Conservation (phyloP, 2,329 filamentous ascomycete genomes). For the Xylaria sp. region DNA sequence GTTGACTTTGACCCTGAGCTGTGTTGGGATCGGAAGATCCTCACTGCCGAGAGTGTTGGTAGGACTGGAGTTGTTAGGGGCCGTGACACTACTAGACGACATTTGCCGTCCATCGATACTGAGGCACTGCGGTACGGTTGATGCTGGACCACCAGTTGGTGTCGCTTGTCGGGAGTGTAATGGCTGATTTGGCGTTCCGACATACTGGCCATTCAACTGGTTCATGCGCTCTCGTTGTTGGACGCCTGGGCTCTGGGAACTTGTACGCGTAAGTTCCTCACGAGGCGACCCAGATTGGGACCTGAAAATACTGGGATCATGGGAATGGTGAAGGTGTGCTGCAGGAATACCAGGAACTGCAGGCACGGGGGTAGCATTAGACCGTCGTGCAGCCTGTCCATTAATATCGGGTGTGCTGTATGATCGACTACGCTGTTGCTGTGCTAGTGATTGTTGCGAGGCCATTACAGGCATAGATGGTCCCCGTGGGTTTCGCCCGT, state of each 20-base stretch:
- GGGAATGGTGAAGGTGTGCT: constrained; percentile 57
- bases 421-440: constrained; percentile 74
- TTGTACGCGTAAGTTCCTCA: constrained; percentile 61
- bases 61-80: constrained; percentile 34
- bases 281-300: constrained; percentile 79
- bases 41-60: constrained; percentile 37
- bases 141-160: constrained; percentile 35
- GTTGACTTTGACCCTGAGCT: constrained; percentile 93
- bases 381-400: constrained; percentile 52
- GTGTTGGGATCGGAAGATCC: constrained; percentile 57
- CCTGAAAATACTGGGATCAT: constrained; percentile 62
- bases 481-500: constrained; percentile 63
- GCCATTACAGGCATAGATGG: constrained; percentile 74
- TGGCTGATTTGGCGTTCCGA: constrained; percentile 48
- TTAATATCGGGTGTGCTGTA: constrained; percentile 96
- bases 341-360: constrained; percentile 69
- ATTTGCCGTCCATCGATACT: constrained; percentile 39
- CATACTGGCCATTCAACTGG: constrained; percentile 46
- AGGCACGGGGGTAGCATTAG: constrained; percentile 55
- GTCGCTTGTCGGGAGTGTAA: constrained; percentile 46
- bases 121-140: constrained; percentile 32
- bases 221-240: constrained; percentile 58
- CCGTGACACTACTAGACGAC: constrained; percentile 39
- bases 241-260: constrained; percentile 64
- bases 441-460: constrained; percentile 46